Base-by-base conservation (phyloP, 208 protist species). In the Histomonas meleagridis region DNA sequence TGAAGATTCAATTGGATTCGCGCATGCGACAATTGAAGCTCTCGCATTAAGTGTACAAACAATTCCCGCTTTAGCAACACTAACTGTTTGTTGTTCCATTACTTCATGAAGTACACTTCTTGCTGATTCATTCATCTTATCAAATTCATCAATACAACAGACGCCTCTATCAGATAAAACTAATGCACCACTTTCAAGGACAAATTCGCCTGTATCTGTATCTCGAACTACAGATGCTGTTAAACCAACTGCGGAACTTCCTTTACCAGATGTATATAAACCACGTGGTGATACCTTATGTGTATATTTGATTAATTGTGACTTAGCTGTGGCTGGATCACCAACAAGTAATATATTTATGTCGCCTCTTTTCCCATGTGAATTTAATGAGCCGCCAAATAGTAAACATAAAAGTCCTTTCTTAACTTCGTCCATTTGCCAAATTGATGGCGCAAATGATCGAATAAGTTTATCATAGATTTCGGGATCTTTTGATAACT, bases 61-160 rank as follows among this genome's bases (percentile, higher is more conserved):
- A 94, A 99, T 99, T 91, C 99, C 99, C n/a, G 98, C 98, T 95
- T 99, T 99, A 40, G 98, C 98, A 72, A 99, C 96, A 46, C 97
- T 99, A 2, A 99, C 95, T 43, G 99, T 99, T 94, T 99, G 98
- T 95, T 99, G 98, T 95, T 99, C 99, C 98, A 99, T 99, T 32
- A 94, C 98, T 95, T 99, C 98, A 94, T 99, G 98, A 60, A 99
- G 94, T 91, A 99, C 97, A 0, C 97, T 97, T 46, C 98, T 95
- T 2, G 98, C 98, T 14, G 95, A 93, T 65, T 99, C 98, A 92
- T 95, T 96, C 98, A 99, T 99, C 95, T 99, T 99, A 94, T 99
- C 99, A 94, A 99, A 99, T 95, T 99, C 99, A 93, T 99, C 99
- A 90, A 99, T 99, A 95, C 98, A 99, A 94, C 99, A 99, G 28